phyloP scores from a whole-genome alignment of 176 grass and related monocot species.

The Carex scoparia region DNA sequence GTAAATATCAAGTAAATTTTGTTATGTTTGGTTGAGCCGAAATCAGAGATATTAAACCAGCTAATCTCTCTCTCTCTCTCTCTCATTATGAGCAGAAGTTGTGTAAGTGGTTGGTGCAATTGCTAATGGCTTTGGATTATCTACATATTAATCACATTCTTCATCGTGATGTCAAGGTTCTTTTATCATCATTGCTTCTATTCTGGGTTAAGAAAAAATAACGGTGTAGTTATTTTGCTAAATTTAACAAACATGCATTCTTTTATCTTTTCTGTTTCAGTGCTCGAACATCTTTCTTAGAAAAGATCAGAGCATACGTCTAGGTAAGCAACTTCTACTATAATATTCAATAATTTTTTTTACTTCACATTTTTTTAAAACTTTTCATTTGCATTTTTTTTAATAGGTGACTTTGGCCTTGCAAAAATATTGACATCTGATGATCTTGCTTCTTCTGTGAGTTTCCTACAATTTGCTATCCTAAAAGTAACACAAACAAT shows the following conservation, averaged over 20 bases:
- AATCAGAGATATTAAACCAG: background rate
- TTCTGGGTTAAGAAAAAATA: background rate
- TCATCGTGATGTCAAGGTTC: constrained; percentile 93
- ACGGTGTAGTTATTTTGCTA: constrained; percentile 12
- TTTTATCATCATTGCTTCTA: constrained; percentile 13
- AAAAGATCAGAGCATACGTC: constrained; percentile 90
- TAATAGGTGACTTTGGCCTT: constrained; percentile 89
- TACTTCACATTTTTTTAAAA: background rate
- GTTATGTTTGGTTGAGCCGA: no score
- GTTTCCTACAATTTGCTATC: constrained; percentile 17
- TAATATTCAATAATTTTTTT: constrained; percentile 1
- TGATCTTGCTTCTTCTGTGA: constrained; percentile 88
- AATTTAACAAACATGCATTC: constrained; percentile 2
- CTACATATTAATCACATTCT: constrained; percentile 92
- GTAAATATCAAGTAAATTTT: no score
- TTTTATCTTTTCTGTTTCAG: constrained; percentile 45
- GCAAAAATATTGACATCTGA: constrained; percentile 90
- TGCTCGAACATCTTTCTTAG: constrained; percentile 96
- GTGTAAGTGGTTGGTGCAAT: constrained; percentile 93
- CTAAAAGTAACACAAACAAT: background rate
- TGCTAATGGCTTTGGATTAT: constrained; percentile 95
- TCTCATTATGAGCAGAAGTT: constrained; percentile 50
- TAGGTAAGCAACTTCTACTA: constrained; percentile 44
- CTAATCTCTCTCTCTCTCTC: background rate
- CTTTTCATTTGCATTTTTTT: constrained; percentile 16